A percentile compares a stretch with the other conserved stretches of the same genome.
Evolutionary conservation across 1,284 basidiomycete species (phyloP).

Genomic region (Ceratobasidium sp.): DNA sequence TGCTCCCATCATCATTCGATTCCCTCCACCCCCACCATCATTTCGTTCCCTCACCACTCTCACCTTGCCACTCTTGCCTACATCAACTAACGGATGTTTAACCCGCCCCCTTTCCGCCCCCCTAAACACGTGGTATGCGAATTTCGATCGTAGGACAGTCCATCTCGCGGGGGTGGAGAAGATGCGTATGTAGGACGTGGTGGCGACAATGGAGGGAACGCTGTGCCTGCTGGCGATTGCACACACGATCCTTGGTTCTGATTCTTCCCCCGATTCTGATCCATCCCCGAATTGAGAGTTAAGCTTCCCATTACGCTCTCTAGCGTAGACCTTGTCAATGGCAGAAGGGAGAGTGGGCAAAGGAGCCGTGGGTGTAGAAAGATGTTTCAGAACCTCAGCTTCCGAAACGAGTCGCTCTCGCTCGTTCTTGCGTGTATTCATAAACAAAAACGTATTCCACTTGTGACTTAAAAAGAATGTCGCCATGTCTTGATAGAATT

Average conservation of each 20-base stretch:
- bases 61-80: too few species aligned
- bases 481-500: conserved; percentile 88
- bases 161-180: too few species aligned
- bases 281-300: too few species aligned
- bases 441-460: conserved; percentile 73
- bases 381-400: conserved; percentile 74
- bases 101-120: too few species aligned
- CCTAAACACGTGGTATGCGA: too few species aligned
- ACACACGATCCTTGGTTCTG: conserved; percentile 29
- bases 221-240: conserved; percentile 27
- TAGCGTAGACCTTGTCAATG: too few species aligned
- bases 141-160: too few species aligned
- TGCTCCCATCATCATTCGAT: too few species aligned
- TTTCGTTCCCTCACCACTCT: too few species aligned
- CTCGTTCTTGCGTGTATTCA: conserved; percentile 76
- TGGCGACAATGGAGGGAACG: conserved; percentile 49
- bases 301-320: conserved; percentile 53
- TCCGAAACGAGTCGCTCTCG: conserved; percentile 76
- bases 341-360: conserved; percentile 63
- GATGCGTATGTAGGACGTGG: conserved; percentile 44
- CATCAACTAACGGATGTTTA: too few species aligned
- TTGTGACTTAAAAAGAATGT: conserved; percentile 73
- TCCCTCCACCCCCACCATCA: too few species aligned
- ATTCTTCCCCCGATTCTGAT: too few species aligned
- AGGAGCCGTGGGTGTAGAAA: conserved; percentile 63